Base-by-base conservation (phyloP, 2,329 filamentous ascomycete species). In the Aureobasidium sp. region DNA sequence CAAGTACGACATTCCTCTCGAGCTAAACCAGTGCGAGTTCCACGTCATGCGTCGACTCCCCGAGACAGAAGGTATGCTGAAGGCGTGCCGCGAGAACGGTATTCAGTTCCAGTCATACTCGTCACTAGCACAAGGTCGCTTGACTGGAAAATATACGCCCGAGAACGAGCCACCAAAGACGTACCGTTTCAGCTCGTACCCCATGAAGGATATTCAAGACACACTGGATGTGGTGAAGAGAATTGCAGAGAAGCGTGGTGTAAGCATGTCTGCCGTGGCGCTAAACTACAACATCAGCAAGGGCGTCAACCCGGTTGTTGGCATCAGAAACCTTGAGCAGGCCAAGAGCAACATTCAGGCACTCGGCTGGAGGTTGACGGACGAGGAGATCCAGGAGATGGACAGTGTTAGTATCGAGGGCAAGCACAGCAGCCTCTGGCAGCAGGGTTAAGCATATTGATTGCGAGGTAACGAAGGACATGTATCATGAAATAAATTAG, bases 271-370 rank as follows among this genome's bases (percentile, higher is more conserved):
- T 29, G 75, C 76, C 1, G 74, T 79, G 4, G 76, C 76, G 39
- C 65, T 80, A 36, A 80, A 80, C 64, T 79, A 75, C 65, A 74
- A 74, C 10, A 72, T 79, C 34, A 73, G 73, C 53, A 80, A 79
- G 67, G 77, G 77, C 0, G 74, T 74, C 8, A 68, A 78, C 6
- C 78, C 77, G 0, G 65, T 79, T 2, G 75, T 76, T 5, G 77
- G 77, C 0, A 69, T 78, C 4, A 72, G 76, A 48, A 77, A 75
- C 48, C 65, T 70, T 17, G 71, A 73, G n/a, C 76, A 79, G 69
- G 76, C 74, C 6, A 67, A 73, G 61, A 70, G 76, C 60, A 72
- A 76, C 60, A 73, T 73, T 63, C 69, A 71, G 66, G 74, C 72
- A 51, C 66, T 76, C 15, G 77, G 76, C 1, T 79, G 77, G 77